These are phyloP conservation scores for Dipteronia dyeriana DNA, from an alignment of 345 rosid species.

Conservation along the genomic window DNA sequence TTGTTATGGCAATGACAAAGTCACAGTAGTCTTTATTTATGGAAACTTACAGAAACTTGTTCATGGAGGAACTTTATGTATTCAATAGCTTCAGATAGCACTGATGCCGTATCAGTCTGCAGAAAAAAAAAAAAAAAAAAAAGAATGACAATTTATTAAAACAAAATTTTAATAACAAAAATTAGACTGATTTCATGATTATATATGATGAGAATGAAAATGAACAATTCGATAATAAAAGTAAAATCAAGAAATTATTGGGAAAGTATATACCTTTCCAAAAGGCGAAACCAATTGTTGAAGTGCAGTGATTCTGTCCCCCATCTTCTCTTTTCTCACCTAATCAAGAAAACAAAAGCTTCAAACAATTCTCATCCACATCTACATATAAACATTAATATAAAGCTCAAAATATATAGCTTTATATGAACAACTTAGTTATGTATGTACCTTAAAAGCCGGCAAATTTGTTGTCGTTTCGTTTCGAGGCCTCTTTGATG, in stretches of 20 bases:
- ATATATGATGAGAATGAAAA: conserved; percentile 22
- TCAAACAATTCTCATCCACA: conserved; percentile 24
- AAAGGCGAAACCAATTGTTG: conserved; percentile 99
- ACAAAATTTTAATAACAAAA: neutral
- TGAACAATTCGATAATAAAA: conserved; percentile 13
- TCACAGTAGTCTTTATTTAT: neutral
- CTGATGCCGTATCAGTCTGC: conserved; percentile 99
- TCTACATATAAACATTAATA: neutral
- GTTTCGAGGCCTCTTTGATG: conserved; percentile 70
- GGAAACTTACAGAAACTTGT: conserved; percentile 78
- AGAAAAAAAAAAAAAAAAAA: conserved; percentile 10
- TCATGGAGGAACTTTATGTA: conserved; percentile 97
- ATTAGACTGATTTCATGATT: too few relatives aligned
- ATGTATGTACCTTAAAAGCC: conserved; percentile 75
- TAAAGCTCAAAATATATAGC: neutral
- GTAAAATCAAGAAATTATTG: neutral
- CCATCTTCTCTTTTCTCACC: conserved; percentile 99
- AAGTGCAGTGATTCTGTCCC: conserved; percentile 99
- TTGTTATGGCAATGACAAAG: conserved; percentile 12
- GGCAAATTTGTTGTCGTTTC: conserved; percentile 81
- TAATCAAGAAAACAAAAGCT: conserved; percentile 28
- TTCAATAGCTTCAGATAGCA: conserved; percentile 96
- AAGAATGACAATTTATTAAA: neutral
- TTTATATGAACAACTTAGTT: conserved; percentile 12
- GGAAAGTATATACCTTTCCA: conserved; percentile 75